Evolutionary conservation across 805 yeast species (phyloP).

Genomic region (Kazachstania taianensis): DNA sequence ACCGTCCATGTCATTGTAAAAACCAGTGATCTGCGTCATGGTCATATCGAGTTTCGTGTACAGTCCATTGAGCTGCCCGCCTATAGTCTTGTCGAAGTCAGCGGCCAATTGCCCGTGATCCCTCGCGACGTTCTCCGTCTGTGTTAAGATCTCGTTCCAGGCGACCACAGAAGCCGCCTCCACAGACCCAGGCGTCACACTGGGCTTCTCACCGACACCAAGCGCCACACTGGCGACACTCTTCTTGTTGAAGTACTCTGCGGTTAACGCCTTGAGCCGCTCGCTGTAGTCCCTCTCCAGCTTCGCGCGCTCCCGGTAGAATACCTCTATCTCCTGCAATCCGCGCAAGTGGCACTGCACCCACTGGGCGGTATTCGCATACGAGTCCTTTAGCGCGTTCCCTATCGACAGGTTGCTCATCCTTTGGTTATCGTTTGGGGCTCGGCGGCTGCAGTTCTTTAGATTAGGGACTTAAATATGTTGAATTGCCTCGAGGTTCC

Average conservation of each 20-base stretch:
- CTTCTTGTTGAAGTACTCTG: constrained; percentile 66
- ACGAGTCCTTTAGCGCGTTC: constrained; percentile 71
- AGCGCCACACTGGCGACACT: constrained; percentile 55
- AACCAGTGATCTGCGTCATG: constrained; percentile 43
- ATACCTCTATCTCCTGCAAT: constrained; percentile 68
- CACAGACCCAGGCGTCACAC: constrained; percentile 87
- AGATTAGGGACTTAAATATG: no score
- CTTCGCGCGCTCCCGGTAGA: constrained; percentile 71
- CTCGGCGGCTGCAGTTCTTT: no score
- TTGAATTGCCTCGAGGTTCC: no score
- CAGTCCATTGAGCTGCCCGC: constrained; percentile 48
- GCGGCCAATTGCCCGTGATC: constrained; percentile 51
- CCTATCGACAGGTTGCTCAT: constrained; percentile 40
- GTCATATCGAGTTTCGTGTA: constrained; percentile 45
- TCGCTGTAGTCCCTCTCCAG: constrained; percentile 78
- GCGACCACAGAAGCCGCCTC: constrained; percentile 81
- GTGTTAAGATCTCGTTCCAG: constrained; percentile 81
- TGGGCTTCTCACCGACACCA: constrained; percentile 86
- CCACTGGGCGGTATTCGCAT: constrained; percentile 72
- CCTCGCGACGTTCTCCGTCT: constrained; percentile 68
- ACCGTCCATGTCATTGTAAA: constrained; percentile 47
- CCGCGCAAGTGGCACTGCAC: constrained; percentile 60
- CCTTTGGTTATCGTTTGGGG: background rate
- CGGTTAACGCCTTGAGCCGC: constrained; percentile 51
- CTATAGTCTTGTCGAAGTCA: constrained; percentile 50